These are phyloP conservation scores for Pistacia integerrima DNA, from an alignment of 345 rosid genomes.

Conservation along the genomic window DNA sequence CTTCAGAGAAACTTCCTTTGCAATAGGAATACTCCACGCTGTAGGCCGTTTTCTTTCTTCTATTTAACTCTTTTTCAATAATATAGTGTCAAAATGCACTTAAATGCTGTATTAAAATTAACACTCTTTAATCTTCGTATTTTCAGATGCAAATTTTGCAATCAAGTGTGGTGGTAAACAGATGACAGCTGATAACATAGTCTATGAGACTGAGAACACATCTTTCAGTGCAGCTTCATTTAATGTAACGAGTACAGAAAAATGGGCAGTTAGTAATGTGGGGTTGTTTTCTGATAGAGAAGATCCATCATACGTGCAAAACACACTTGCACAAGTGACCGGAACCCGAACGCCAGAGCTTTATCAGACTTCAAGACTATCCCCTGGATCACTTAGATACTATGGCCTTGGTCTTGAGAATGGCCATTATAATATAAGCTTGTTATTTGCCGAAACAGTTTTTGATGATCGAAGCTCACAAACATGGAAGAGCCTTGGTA, in stretches of 20 bases:
- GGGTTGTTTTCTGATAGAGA: constrained; percentile 48
- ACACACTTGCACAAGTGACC: constrained; percentile 27
- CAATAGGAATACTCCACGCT: constrained; percentile 31
- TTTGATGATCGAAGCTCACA: constrained; percentile 31
- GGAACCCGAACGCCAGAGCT: constrained; percentile 47
- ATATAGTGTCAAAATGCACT: too few species aligned
- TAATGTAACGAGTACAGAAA: constrained; percentile 34
- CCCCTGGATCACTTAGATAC: constrained; percentile 45
- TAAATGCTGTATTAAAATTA: too few species aligned
- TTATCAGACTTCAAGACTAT: constrained; percentile 39
- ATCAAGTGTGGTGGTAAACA: constrained; percentile 38
- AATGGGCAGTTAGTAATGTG: constrained; percentile 65
- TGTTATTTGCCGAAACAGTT: constrained; percentile 55
- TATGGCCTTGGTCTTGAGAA: constrained; percentile 42
- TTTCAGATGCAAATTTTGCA: constrained; percentile 35
- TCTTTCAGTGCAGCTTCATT: constrained; percentile 38
- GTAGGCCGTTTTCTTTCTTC: constrained; percentile 25
- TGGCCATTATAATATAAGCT: constrained; percentile 36
- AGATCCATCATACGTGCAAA: constrained; percentile 26
- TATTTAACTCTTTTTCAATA: neutral
- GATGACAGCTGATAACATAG: constrained; percentile 25
- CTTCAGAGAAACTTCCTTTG: constrained; percentile 41
- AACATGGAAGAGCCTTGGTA: constrained; percentile 52
- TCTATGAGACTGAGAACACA: constrained; percentile 45
- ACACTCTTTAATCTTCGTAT: neutral